Percentiles rank a stretch among this genome's conserved stretches.
phyloP scores from a whole-genome alignment of 2,329 filamentous ascomycete species.

The Pseudocercospora ulei region DNA sequence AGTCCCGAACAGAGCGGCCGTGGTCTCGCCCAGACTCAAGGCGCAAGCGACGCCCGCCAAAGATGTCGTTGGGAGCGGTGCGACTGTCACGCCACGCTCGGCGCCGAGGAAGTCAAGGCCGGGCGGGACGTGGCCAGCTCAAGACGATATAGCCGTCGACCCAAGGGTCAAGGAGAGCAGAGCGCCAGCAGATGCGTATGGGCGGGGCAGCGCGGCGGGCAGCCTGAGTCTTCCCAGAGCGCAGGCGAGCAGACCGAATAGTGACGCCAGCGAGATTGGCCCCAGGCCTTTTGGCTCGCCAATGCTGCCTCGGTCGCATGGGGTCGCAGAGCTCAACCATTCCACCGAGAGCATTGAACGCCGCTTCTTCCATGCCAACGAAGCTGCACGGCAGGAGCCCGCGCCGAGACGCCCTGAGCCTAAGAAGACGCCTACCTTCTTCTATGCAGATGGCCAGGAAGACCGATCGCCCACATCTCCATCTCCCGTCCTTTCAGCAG shows the following conservation, averaged over 20 bases:
- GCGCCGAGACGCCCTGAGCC: constrained; percentile 32
- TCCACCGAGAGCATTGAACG: constrained; percentile 36
- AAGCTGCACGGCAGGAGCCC: constrained; percentile 43
- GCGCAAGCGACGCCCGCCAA: constrained; percentile 43
- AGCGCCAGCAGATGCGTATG: constrained; percentile 13
- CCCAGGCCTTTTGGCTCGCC: constrained; percentile 24
- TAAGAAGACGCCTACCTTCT: constrained; percentile 43
- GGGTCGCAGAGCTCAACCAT: constrained; percentile 28
- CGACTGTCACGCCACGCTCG: constrained; percentile 69
- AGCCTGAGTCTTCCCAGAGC: constrained; percentile 18
- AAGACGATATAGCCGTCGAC: constrained; percentile 21
- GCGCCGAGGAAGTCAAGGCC: constrained; percentile 61
- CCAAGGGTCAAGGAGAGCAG: constrained; percentile 12
- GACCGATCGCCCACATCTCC: constrained; percentile 33
- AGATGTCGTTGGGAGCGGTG: constrained; percentile 47
- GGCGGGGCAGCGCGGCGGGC: constrained; percentile 17
- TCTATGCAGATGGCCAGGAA: constrained; percentile 45
- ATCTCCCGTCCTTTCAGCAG: constrained; percentile 35
- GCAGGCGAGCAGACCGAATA: constrained; percentile 33
- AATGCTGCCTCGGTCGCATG: constrained; percentile 33
- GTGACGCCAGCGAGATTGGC: constrained; percentile 31
- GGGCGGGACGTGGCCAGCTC: constrained; percentile 53
- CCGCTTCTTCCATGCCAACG: constrained; percentile 89
- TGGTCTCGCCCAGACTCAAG: constrained; percentile 25
- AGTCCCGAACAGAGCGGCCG: constrained; percentile 36